Conservation (phyloP, 306 rosid genomes). For the Cucumis melo region DNA sequence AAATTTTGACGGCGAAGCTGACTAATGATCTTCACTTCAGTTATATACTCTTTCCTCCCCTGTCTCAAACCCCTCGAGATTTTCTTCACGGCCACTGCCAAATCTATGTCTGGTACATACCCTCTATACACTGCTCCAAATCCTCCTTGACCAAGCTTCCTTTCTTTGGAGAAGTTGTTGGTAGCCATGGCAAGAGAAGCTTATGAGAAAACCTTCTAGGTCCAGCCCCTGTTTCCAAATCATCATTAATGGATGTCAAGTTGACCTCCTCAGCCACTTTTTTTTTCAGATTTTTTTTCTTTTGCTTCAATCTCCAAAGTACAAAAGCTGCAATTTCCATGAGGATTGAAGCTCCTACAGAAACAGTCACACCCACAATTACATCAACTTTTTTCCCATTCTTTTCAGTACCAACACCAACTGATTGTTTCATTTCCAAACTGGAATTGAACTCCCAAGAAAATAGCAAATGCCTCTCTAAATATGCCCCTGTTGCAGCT, state of each 20-base stretch:
- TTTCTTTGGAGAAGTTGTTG: neutral
- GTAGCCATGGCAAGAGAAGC: neutral
- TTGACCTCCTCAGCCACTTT: neutral
- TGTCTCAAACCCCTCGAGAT: neutral
- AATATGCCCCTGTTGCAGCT: neutral
- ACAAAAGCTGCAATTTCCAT: neutral
- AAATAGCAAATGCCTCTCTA: neutral
- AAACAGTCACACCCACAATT: neutral
- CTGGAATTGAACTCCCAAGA: slow-evolving; percentile 5
- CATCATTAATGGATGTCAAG: neutral
- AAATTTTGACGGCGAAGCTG: neutral
- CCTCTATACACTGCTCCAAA: neutral
- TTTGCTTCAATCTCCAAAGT: neutral
- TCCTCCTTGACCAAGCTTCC: neutral
- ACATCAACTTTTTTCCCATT: neutral
- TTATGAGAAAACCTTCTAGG: neutral
- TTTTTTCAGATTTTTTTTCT: neutral
- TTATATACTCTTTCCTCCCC: neutral
- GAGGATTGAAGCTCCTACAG: neutral
- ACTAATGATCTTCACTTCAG: neutral
- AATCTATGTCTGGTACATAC: neutral
- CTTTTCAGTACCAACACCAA: neutral
- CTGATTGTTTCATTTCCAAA: neutral
- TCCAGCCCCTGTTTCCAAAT: neutral
- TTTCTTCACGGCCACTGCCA: neutral